phyloP scores from a whole-genome alignment of 306 rosid genomes.

The Gastrolobium bilobum region DNA sequence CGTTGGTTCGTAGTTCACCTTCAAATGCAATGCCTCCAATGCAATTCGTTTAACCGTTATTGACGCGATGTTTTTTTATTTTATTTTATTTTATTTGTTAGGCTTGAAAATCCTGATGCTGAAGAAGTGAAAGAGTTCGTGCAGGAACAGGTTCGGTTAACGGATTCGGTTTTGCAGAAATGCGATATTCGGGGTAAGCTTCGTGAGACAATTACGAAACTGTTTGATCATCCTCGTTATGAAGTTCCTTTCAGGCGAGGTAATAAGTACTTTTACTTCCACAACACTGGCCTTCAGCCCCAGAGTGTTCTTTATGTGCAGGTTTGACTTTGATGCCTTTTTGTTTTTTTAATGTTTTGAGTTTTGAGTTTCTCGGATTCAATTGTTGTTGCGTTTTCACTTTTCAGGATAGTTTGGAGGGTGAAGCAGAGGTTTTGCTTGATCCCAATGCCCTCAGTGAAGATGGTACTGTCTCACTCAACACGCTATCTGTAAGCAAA shows the following conservation, averaged over 20 bases:
- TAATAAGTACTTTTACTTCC: constrained; percentile 75
- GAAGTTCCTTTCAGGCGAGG: constrained; percentile 68
- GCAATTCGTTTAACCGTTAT: too few species aligned
- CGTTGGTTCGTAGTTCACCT: constrained; percentile 62
- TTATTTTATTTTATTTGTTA: constrained; percentile 28
- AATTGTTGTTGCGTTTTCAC: neutral
- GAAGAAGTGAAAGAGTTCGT: constrained; percentile 87
- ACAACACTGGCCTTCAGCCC: constrained; percentile 91
- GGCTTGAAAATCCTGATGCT: constrained; percentile 95
- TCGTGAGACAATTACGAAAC: constrained; percentile 64
- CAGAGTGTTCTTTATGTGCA: constrained; percentile 81
- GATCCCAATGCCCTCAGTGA: constrained; percentile 84
- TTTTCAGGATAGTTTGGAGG: constrained; percentile 72
- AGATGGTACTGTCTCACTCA: constrained; percentile 85
- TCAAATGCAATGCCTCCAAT: neutral
- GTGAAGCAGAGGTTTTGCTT: constrained; percentile 73
- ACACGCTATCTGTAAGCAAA: constrained; percentile 62
- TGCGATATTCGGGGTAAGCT: constrained; percentile 71
- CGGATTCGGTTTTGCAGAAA: constrained; percentile 69
- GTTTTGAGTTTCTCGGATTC: neutral
- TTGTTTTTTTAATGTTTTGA: neutral
- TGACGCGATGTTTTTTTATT: too few species aligned
- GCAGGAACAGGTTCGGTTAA: constrained; percentile 72
- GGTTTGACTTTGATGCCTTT: constrained; percentile 32
- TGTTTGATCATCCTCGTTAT: constrained; percentile 93